These are phyloP conservation scores for Torrubiellomyces zombiae DNA, from an alignment of 2,329 filamentous ascomycete species.

Conservation along the genomic window DNA sequence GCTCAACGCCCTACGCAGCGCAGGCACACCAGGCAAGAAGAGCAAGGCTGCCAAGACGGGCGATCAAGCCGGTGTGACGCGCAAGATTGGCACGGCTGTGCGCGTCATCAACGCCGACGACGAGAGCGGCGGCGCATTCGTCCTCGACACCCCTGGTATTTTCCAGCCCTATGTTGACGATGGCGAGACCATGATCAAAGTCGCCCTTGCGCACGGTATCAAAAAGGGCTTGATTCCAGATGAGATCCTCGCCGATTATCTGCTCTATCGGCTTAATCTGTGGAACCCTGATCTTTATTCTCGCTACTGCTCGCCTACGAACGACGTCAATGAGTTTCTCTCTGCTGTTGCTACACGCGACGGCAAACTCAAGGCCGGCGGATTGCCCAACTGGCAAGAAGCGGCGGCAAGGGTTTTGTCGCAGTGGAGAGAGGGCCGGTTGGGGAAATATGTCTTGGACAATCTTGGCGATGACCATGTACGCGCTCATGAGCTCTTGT, in stretches of 20 bases:
- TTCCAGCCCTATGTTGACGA: constrained; percentile 85
- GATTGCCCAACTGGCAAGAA: constrained; percentile 50
- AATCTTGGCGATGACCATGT: constrained; percentile 47
- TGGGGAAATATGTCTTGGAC: constrained; percentile 70
- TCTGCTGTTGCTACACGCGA: constrained; percentile 53
- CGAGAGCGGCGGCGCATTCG: constrained; percentile 50
- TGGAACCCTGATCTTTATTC: constrained; percentile 45
- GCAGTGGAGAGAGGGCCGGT: constrained; percentile 59
- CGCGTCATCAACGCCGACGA: constrained; percentile 44
- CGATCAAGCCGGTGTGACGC: constrained; percentile 74
- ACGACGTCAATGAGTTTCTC: constrained; percentile 63
- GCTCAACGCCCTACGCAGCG: constrained; percentile 67
- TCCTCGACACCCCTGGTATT: constrained; percentile 86
- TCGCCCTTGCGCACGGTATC: constrained; percentile 80
- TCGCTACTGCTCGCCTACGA: constrained; percentile 54
- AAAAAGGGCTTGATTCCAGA: constrained; percentile 73
- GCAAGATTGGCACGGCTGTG: constrained; percentile 68
- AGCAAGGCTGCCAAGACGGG: constrained; percentile 67
- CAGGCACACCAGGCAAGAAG: constrained; percentile 33
- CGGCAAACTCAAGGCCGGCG: constrained; percentile 61
- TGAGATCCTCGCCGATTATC: constrained; percentile 71
- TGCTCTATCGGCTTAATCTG: constrained; percentile 70
- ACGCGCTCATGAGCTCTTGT: constrained; percentile 25
- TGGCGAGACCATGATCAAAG: constrained; percentile 79
- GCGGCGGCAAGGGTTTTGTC: constrained; percentile 69